Evolutionary conservation across 2,329 filamentous ascomycete genomes (phyloP).

Genomic region (Colletotrichum sp.): DNA sequence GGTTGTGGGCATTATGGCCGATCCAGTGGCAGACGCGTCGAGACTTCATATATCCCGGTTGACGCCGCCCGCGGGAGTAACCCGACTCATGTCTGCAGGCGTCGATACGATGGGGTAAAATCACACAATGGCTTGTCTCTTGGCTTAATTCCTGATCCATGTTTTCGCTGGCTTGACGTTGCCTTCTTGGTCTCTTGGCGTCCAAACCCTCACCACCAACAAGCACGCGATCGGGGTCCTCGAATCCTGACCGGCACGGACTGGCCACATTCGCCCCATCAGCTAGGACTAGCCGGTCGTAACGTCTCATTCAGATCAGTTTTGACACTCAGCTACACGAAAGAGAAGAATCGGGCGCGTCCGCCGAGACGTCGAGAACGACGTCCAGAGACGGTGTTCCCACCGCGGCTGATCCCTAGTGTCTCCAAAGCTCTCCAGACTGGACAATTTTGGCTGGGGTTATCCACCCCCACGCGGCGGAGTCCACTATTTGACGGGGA

Average conservation of each 20-base stretch:
- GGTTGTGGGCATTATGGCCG: not conserved
- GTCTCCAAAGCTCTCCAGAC: not conserved
- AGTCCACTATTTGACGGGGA: not conserved
- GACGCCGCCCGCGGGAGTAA: too few relatives aligned
- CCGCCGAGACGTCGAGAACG: not conserved
- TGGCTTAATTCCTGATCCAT: conserved; percentile 6
- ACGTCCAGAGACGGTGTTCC: not conserved
- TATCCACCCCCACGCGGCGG: not conserved
- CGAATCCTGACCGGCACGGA: not conserved
- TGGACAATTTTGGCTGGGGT: not conserved
- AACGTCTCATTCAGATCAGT: not conserved
- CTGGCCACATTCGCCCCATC: not conserved
- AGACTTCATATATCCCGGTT: not conserved
- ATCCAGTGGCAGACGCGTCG: not conserved
- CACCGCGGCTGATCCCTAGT: not conserved
- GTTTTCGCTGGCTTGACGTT: not conserved
- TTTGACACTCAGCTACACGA: not conserved
- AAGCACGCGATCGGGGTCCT: conserved; percentile 6
- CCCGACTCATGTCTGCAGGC: not conserved
- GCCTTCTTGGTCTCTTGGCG: not conserved
- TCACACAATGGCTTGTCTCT: conserved; percentile 11
- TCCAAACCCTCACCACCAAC: not conserved
- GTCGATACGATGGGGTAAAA: conserved; percentile 1
- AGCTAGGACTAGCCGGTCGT: not conserved
- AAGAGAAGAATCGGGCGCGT: not conserved